Conservation (phyloP, 768 basidiomycete genomes). For the Phanerochaete carnosa region DNA sequence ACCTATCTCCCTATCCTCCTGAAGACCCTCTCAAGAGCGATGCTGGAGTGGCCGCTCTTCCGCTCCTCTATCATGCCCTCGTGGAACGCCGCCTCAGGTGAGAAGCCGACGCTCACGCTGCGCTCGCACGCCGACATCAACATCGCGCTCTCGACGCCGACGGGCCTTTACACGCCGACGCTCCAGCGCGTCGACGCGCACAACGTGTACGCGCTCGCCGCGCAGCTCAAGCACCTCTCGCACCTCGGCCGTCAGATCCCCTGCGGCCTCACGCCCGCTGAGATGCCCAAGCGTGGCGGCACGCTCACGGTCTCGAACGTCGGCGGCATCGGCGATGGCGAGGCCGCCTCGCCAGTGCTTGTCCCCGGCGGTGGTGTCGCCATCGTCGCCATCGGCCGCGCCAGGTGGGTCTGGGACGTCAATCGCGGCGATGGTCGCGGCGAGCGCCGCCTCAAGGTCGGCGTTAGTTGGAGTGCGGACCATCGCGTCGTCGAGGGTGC, state of each 20-base stretch:
- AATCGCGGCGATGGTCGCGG: conserved; percentile 45
- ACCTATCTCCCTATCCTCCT: conserved; percentile 83
- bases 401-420: conserved; percentile 77
- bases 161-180: conserved; percentile 82
- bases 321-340: conserved; percentile 73
- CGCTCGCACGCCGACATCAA: conserved; percentile 74
- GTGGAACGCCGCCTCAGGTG: conserved; percentile 10
- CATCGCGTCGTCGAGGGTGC: conserved; percentile 88
- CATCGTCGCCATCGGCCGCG: conserved; percentile 78
- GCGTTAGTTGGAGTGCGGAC: conserved; percentile 82
- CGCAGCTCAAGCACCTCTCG: conserved; percentile 56
- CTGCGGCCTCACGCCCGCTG: conserved; percentile 55
- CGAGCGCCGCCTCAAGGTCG: conserved; percentile 53
- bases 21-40: conserved; percentile 76
- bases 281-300: conserved; percentile 74
- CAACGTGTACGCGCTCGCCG: conserved; percentile 60
- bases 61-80: conserved; percentile 64
- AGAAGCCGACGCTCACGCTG: conserved; percentile 67
- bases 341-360: conserved; percentile 69
- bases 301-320: conserved; percentile 83
- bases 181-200: conserved; percentile 49
- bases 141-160: conserved; percentile 75
- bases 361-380: conserved; percentile 83
- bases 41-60: conserved; percentile 85
- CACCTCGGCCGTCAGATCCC: conserved; percentile 68